Base-by-base conservation (phyloP, 2,329 filamentous ascomycete genomes). In the Sporothrix variecibatus region DNA sequence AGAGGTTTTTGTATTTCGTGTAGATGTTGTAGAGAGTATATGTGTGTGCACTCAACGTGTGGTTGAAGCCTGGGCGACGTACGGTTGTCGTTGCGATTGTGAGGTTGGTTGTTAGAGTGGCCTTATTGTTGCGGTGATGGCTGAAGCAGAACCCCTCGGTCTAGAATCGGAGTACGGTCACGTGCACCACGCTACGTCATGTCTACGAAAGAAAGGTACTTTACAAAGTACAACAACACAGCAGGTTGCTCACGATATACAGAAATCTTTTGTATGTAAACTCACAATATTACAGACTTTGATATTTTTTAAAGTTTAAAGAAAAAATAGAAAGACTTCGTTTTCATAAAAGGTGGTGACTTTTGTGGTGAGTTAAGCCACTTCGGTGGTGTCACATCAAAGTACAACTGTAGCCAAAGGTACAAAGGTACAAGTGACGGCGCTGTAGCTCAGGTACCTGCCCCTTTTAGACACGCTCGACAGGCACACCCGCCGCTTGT, bases 401-500 rank as follows among this genome's bases (percentile, higher is more conserved):
- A 46, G 43, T 34, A 34, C n/a, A 56, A 26, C n/a, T 28, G 28
- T 28, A 1, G 5, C 15, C 6, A 3, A 20, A 23, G 20, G 20
- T 40, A 64, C 60, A 43, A 65, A 40, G 38, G 60, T 40, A 40
- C 34, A n/a, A 38, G 17, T n/a, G 31, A 38, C 28, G 38, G 28
- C 58, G n/a, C 31, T 64, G 34, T 23, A 8, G 23, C 11, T 64
- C 34, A 40, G 60, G 56, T 60, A 60, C 56, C 15, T 58, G 3
- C 12, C 26, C 9, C 56, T 23, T 40, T 38, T 6, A n/a, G 58
- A 3, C 31, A n/a, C 15, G 28, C 20, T 62, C 1, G 31, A 38
- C 58, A 64, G 60, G 58, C 60, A 64, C 60, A 65, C 60, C 60
- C 34, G 60, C 34, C 34, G 60, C 60, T 40, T 65, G 34, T 15